These are phyloP conservation scores for Solanum tarijense DNA, from an alignment of 257 asterid species.

Conservation along the genomic window DNA sequence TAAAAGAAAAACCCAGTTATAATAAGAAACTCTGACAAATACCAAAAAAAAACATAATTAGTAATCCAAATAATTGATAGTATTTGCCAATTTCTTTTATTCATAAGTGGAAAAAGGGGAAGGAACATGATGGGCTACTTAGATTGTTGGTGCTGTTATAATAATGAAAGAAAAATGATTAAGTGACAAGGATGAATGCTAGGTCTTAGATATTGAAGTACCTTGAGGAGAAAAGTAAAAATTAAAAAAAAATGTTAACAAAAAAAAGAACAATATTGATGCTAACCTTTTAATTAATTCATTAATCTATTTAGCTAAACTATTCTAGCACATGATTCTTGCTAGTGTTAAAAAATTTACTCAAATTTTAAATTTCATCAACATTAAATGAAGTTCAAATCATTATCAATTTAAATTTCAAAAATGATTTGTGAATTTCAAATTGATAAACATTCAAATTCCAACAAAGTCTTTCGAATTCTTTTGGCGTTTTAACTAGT, in stretches of 20 bases:
- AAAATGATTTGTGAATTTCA: not conserved
- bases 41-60: not conserved
- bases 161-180: not conserved
- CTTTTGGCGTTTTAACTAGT: not conserved
- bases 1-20: too few species aligned
- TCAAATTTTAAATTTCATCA: not conserved
- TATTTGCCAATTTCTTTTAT: not conserved
- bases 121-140: constrained; percentile 2
- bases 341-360: not conserved
- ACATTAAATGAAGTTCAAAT: not conserved
- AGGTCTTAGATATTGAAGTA: constrained; percentile 1
- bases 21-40: too few species aligned
- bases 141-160: not conserved
- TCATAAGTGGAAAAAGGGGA: not conserved
- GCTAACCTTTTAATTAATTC: not conserved
- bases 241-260: not conserved
- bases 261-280: constrained; percentile 3
- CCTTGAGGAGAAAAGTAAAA: not conserved
- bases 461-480: not conserved
- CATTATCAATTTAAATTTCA: not conserved
- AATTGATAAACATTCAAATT: not conserved
- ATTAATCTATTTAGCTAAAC: not conserved
- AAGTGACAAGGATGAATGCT: not conserved
- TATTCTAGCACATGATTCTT: not conserved
- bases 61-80: not conserved